A percentile compares a stretch with the other conserved stretches of the same genome.
Conservation (phyloP, 2,329 filamentous ascomycete genomes). For the Fusarium redolens region DNA sequence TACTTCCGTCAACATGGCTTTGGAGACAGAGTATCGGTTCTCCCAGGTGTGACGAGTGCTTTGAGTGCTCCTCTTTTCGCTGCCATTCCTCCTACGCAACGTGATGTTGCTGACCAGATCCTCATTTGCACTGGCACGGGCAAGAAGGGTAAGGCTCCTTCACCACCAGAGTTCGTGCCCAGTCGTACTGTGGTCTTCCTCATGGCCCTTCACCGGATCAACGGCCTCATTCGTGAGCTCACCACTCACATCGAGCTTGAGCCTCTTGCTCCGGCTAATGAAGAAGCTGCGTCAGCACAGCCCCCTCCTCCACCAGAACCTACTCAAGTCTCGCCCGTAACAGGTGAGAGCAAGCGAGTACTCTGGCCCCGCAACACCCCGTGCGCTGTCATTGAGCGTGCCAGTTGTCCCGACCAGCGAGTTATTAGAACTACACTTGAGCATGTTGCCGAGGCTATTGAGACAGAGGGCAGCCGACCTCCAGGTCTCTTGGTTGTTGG, state of each 20-base stretch:
- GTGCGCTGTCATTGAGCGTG: constrained; percentile 92
- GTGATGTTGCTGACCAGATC: constrained; percentile 90
- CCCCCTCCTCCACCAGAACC: constrained; percentile 26
- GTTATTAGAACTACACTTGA: constrained; percentile 89
- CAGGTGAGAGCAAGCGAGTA: constrained; percentile 43
- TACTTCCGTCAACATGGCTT: constrained; percentile 83
- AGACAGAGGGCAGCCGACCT: constrained; percentile 88
- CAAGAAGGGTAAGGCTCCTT: constrained; percentile 83
- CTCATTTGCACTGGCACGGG: constrained; percentile 97
- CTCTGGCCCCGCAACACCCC: constrained; percentile 83
- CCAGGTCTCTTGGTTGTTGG: constrained; percentile 91
- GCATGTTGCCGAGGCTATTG: constrained; percentile 83
- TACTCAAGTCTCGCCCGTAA: background rate
- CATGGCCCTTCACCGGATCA: constrained; percentile 92
- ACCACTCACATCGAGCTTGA: constrained; percentile 58
- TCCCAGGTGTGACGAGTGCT: constrained; percentile 92
- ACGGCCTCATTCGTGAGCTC: constrained; percentile 77
- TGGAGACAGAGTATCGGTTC: constrained; percentile 71
- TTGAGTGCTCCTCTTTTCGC: constrained; percentile 90
- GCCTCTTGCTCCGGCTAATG: constrained; percentile 35
- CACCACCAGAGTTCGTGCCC: constrained; percentile 81
- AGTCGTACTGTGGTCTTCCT: constrained; percentile 90
- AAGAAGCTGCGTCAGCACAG: constrained; percentile 29
- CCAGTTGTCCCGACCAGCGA: constrained; percentile 92
- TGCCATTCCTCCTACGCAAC: constrained; percentile 86